Evolutionary conservation across 208 protist genomes (phyloP), one percentile per base, ranked within the genome.

Genomic region (Crithidia brevicula): DNA sequence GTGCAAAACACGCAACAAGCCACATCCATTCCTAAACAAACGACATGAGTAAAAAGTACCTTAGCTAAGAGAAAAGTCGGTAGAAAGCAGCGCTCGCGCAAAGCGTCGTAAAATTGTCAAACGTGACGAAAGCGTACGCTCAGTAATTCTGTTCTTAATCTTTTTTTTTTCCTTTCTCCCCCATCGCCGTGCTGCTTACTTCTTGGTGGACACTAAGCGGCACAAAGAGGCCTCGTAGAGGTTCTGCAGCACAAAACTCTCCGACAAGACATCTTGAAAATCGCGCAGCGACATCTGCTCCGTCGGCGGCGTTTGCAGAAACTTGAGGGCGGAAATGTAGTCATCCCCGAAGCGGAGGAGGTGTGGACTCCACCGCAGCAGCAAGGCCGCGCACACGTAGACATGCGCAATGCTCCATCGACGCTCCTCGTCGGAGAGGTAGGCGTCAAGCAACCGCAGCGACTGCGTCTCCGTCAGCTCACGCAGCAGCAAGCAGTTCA

Each of bases 401-500:
- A 96, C 91, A 69, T 97, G 92, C 25, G 87, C 81, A 30, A 78
- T 76, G 33, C 66, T 81, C 77, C 89, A 92, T 36, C 68, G 70
- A 23, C 78, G 80, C 46, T 81, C 76, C 50, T 85, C 85, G 51
- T 97, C 90, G 30, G 88, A 79, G 18, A 98, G 71, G 62, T 97
- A 98, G 4, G 88, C 79, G 77, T 98, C 96, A 72, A 89, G 91
- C 33, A 98, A 57, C 10, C 90, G 81, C 43, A 98, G 66, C 45
- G 86, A 75, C 67, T 96, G 79, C 42, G 74, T 79, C 25, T 88
- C 72, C 3, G 83, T 83, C 10, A 97, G 67, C 72, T 98, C 96
- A 27, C 96, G 84, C 49, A 98, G 58, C 13, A 98, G 81, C 47
- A 98, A 53, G 72, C 96, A 98, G 58, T 96, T 96, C 88, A 96